Percentiles rank a stretch among this genome's conserved stretches.
These are phyloP conservation scores for Atkinsonella texensis DNA, from an alignment of 2,329 filamentous ascomycete genomes.

Conservation along the genomic window DNA sequence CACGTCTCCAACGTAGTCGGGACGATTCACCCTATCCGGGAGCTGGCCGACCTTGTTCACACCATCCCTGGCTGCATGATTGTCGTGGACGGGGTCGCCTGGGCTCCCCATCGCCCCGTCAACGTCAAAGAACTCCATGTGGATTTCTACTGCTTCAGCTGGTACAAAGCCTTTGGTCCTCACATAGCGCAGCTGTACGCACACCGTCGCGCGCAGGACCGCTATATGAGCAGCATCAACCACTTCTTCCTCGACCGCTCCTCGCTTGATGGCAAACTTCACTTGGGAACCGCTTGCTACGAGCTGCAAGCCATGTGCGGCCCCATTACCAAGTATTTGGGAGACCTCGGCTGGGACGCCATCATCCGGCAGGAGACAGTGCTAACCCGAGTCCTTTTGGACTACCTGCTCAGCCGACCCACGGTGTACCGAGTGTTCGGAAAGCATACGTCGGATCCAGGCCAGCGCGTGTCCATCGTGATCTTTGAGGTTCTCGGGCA, in stretches of 20 bases:
- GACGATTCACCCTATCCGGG: conserved; percentile 46
- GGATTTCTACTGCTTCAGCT: conserved; percentile 68
- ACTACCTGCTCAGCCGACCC: conserved; percentile 40
- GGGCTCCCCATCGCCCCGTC: conserved; percentile 58
- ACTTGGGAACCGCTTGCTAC: too few species aligned
- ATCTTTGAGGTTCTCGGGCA: conserved; percentile 50
- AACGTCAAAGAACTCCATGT: conserved; percentile 57
- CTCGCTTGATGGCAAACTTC: too few species aligned
- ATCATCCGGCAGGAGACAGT: conserved; percentile 48
- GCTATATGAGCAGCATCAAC: conserved; percentile 38
- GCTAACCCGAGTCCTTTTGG: conserved; percentile 46
- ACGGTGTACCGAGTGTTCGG: conserved; percentile 46
- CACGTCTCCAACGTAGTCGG: conserved; percentile 66
- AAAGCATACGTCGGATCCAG: conserved; percentile 32
- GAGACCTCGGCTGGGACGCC: conserved; percentile 32
- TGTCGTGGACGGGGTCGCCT: conserved; percentile 65
- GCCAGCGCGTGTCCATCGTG: conserved; percentile 50
- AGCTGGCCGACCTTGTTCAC: conserved; percentile 40
- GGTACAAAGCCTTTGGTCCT: conserved; percentile 76
- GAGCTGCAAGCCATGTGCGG: conserved; percentile 20
- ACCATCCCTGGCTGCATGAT: conserved; percentile 38
- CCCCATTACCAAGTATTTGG: conserved; percentile 49
- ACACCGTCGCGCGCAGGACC: conserved; percentile 39
- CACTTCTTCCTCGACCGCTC: conserved; percentile 54
- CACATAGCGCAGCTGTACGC: conserved; percentile 63